These are phyloP conservation scores for Chytriomyces sp. DNA, from an alignment of 192 early-diverging fungal species.

Conservation along the genomic window DNA sequence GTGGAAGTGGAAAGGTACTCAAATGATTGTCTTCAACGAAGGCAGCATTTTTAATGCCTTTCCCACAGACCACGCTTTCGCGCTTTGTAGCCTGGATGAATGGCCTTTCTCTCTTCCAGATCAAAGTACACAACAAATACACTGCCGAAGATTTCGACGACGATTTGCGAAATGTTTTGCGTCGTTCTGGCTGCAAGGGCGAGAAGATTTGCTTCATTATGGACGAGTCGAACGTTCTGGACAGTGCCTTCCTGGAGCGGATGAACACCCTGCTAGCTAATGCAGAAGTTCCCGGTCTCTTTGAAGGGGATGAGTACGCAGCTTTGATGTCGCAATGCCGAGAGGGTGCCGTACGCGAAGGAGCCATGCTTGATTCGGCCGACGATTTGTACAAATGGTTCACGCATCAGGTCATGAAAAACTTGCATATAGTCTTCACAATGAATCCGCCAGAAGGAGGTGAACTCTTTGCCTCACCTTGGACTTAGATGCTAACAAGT, in stretches of 20 bases:
- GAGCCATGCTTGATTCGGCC: constrained; percentile 86
- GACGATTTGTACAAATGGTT: constrained; percentile 99
- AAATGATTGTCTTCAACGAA: not conserved
- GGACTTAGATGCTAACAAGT: too few species aligned
- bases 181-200: constrained; percentile 92
- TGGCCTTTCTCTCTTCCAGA: constrained; percentile 91
- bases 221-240: constrained; percentile 97
- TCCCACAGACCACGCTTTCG: constrained; percentile 79
- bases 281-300: constrained; percentile 97
- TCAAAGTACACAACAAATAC: constrained; percentile 98
- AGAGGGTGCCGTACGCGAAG: constrained; percentile 92
- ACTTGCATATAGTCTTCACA: constrained; percentile 98
- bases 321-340: constrained; percentile 93
- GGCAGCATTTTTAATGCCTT: not conserved
- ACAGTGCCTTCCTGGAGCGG: constrained; percentile 97
- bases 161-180: constrained; percentile 86
- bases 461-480: too few species aligned
- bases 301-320: constrained; percentile 97
- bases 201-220: constrained; percentile 98
- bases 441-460: constrained; percentile 99
- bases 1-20: constrained; percentile 84
- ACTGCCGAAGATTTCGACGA: constrained; percentile 97
- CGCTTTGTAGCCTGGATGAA: constrained; percentile 99
- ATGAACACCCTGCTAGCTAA: constrained; percentile 99
- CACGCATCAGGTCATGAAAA: constrained; percentile 91